These are phyloP conservation scores for Paramecium primaurelia DNA, from an alignment of 73 alveolate genomes.

Conservation along the genomic window DNA sequence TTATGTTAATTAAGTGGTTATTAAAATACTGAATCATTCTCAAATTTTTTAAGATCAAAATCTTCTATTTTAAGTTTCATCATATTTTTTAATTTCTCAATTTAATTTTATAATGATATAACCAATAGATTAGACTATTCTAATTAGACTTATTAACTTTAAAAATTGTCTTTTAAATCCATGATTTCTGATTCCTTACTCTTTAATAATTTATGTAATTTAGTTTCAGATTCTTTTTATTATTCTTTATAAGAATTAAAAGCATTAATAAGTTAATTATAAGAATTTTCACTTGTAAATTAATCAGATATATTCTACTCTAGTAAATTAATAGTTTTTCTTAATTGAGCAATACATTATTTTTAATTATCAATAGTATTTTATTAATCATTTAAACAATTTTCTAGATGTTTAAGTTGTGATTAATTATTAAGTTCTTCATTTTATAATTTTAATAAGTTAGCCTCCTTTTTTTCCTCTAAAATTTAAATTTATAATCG, in stretches of 20 bases:
- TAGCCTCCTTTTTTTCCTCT: not conserved
- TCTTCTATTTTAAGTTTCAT: not conserved
- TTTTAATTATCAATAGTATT: not conserved
- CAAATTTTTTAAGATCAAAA: not conserved
- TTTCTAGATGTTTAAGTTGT: not conserved
- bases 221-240: not conserved
- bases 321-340: slow-evolving; percentile 5
- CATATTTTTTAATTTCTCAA: not conserved
- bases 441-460: not conserved
- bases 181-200: not conserved
- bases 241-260: not conserved
- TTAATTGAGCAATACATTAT: not conserved
- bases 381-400: not conserved
- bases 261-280: not conserved
- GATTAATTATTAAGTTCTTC: not conserved
- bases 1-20: not conserved
- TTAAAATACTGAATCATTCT: not conserved
- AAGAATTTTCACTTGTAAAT: not conserved
- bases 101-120: not conserved
- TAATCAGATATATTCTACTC: not conserved
- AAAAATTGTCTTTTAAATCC: not conserved
- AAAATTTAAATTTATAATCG: not conserved
- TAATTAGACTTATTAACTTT: not conserved
- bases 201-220: not conserved
- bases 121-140: not conserved